These are phyloP conservation scores for Gyromitra esculenta DNA, from an alignment of 2,329 filamentous ascomycete species.

Conservation along the genomic window DNA sequence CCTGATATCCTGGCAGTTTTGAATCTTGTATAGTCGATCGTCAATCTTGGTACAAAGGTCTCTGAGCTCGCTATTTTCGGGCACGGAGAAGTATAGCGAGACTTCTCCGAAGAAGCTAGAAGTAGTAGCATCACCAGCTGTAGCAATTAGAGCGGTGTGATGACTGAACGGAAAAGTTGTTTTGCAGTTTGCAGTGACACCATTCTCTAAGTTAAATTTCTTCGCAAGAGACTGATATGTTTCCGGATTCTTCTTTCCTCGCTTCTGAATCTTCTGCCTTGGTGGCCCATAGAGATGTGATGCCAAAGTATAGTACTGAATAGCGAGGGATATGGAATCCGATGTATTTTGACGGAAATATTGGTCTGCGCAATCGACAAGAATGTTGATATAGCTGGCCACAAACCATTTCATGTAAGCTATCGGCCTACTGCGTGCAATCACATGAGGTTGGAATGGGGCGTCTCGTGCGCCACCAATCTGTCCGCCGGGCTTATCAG, in stretches of 20 bases:
- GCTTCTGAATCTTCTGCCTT: slow-evolving; percentile 8
- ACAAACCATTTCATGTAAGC: slow-evolving; percentile 60
- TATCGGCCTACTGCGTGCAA: slow-evolving; percentile 56
- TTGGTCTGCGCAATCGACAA: slow-evolving; percentile 58
- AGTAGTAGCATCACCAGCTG: background rate
- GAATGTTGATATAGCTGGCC: slow-evolving; percentile 59
- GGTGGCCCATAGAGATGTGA: slow-evolving; percentile 57
- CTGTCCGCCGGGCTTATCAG: background rate
- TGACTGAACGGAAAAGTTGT: slow-evolving; percentile 20
- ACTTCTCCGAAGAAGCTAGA: background rate
- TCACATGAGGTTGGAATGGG: slow-evolving; percentile 49
- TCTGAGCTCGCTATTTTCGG: slow-evolving; percentile 57
- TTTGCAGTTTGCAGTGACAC: no score
- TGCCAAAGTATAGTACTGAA: slow-evolving; percentile 58
- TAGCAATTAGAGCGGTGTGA: background rate
- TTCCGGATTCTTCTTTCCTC: slow-evolving; percentile 3
- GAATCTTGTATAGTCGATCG: slow-evolving; percentile 60
- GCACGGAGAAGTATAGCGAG: slow-evolving; percentile 58
- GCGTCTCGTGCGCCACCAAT: slow-evolving; percentile 4
- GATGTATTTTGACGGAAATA: slow-evolving; percentile 58
- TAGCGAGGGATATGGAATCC: slow-evolving; percentile 59
- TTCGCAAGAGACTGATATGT: slow-evolving; percentile 18
- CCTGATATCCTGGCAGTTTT: slow-evolving; percentile 59
- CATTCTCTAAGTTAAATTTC: slow-evolving; percentile 1
- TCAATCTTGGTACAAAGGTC: slow-evolving; percentile 57